Evolutionary conservation across 495 filamentous ascomycete species (phyloP).

Genomic region (Daldinia decipiens): DNA sequence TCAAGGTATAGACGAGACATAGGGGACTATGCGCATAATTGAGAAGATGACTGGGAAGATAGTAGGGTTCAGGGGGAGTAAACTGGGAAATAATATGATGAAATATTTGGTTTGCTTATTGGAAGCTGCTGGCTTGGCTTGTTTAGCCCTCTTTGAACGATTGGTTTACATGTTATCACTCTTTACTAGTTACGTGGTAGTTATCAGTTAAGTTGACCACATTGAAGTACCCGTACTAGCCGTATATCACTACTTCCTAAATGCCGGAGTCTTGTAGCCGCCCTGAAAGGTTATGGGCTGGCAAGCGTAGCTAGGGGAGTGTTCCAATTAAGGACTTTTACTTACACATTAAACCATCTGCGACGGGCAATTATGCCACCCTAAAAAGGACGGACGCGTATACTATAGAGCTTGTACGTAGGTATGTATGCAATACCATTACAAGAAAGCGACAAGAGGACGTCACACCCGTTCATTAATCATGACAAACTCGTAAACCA

Average conservation of each 20-base stretch:
- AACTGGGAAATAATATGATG: background rate
- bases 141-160: background rate
- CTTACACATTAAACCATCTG: background rate
- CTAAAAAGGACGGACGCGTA: background rate
- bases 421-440: background rate
- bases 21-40: too few species aligned
- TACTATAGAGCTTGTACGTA: background rate
- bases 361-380: background rate
- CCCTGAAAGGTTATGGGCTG: too few species aligned
- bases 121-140: background rate
- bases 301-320: too few species aligned
- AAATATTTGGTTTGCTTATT: background rate
- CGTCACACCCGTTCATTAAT: background rate
- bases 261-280: too few species aligned
- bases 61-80: too few species aligned
- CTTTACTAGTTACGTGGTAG: background rate
- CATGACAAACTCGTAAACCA: background rate
- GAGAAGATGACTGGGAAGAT: too few species aligned
- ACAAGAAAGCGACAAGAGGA: background rate
- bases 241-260: background rate
- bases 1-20: too few species aligned
- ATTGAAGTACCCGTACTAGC: background rate
- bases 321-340: too few species aligned
- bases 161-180: background rate
- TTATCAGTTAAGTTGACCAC: background rate